A percentile compares a stretch with the other conserved stretches of the same genome.
Evolutionary conservation across 139 green algal species (phyloP).

Genomic region (Coelastrella sp.): DNA sequence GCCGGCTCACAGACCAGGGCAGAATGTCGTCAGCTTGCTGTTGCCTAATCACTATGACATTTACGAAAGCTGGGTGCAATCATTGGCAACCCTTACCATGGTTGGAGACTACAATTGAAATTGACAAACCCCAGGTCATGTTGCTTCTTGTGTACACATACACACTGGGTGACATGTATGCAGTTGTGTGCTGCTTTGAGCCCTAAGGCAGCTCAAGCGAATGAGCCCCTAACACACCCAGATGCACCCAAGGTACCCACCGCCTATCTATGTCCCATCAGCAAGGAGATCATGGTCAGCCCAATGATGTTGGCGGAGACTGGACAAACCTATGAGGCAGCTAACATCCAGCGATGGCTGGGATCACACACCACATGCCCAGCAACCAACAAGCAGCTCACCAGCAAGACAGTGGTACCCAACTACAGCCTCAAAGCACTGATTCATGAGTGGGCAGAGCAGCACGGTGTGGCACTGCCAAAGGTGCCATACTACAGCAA

Average conservation of each 20-base stretch:
- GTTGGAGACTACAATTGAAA: too few relatives aligned
- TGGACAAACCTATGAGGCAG: conserved; percentile 14
- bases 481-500: too few relatives aligned
- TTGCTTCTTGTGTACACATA: too few relatives aligned
- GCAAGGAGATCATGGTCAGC: neutral
- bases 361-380: neutral
- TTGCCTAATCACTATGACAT: too few relatives aligned
- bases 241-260: neutral
- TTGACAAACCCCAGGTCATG: too few relatives aligned
- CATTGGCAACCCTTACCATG: too few relatives aligned
- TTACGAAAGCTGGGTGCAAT: too few relatives aligned
- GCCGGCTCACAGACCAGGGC: too few relatives aligned
- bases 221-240: neutral
- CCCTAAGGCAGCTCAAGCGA: neutral
- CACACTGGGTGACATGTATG: neutral
- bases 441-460: neutral
- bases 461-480: neutral
- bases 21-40: too few relatives aligned
- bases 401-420: neutral
- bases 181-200: neutral
- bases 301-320: neutral
- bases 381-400: neutral
- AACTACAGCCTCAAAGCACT: neutral
- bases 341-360: conserved; percentile 7
- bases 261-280: neutral